Evolutionary conservation across 805 yeast genomes (phyloP).

Genomic region (Cyberlindnera bimundalis): DNA sequence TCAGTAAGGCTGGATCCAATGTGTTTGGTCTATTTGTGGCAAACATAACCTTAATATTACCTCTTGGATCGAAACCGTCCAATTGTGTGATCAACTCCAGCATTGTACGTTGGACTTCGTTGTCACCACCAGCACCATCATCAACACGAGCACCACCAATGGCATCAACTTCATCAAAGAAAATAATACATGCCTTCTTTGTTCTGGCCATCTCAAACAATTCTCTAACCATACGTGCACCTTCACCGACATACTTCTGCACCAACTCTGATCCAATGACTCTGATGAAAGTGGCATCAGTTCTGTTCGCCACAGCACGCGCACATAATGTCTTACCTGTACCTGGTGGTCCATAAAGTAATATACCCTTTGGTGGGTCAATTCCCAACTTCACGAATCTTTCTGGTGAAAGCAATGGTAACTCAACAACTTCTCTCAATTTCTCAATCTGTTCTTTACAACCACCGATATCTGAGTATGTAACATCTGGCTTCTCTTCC

Average conservation of each 20-base stretch:
- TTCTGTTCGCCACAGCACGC: conserved; percentile 97
- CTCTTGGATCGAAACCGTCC: conserved; percentile 98
- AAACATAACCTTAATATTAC: conserved; percentile 98
- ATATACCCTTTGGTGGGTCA: conserved; percentile 98
- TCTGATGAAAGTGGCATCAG: conserved; percentile 97
- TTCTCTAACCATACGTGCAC: conserved; percentile 99
- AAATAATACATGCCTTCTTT: conserved; percentile 95
- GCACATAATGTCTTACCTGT: conserved; percentile 99
- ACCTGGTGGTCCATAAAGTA: conserved; percentile 97
- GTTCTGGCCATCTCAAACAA: conserved; percentile 98
- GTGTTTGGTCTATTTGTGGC: conserved; percentile 99
- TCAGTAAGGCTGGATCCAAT: conserved; percentile 91
- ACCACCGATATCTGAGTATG: conserved; percentile 98
- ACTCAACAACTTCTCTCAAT: conserved; percentile 91
- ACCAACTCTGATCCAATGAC: conserved; percentile 98
- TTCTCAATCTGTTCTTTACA: conserved; percentile 98
- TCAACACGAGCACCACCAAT: conserved; percentile 99
- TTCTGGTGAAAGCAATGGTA: conserved; percentile 92
- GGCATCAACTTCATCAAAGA: conserved; percentile 98
- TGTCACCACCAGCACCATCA: conserved; percentile 99
- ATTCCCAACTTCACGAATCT: conserved; percentile 95
- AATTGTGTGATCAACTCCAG: conserved; percentile 95
- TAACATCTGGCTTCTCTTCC: conserved; percentile 98
- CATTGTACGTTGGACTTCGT: conserved; percentile 99
- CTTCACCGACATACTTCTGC: conserved; percentile 98